phyloP scores from a whole-genome alignment of 352 stramenopile genomes.

The Phytopythium boreale region DNA sequence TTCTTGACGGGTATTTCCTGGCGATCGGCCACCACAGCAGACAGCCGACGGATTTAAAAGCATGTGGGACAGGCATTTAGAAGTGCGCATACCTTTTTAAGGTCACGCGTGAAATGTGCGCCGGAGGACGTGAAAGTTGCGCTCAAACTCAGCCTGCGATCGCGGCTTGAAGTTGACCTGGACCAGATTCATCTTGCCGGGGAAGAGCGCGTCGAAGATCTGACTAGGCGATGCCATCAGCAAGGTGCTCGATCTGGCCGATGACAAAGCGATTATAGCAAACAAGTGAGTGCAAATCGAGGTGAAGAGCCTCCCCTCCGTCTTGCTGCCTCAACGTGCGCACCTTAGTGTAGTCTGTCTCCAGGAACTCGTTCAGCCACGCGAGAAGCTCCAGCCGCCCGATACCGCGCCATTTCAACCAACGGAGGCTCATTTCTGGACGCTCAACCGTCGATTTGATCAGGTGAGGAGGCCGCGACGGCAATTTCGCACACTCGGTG shows the following conservation, averaged over 20 bases:
- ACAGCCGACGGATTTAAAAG: too few relatives aligned
- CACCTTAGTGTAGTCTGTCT: slow-evolving; percentile 83
- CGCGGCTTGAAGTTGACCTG: slow-evolving; percentile 61
- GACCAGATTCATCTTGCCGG: slow-evolving; percentile 56
- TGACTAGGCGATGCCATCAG: slow-evolving; percentile 80
- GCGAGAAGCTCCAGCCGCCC: slow-evolving; percentile 71
- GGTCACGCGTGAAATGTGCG: slow-evolving; percentile 56
- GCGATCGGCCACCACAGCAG: neutral
- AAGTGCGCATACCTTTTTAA: slow-evolving; percentile 44
- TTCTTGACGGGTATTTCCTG: slow-evolving; percentile 71
- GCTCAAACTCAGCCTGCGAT: slow-evolving; percentile 50
- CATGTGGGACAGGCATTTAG: neutral
- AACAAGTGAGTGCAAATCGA: neutral
- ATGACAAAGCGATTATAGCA: neutral
- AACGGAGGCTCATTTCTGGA: slow-evolving; percentile 59
- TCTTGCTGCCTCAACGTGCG: neutral
- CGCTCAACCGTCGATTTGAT: neutral
- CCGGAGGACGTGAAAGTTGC: slow-evolving; percentile 58
- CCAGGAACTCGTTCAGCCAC: slow-evolving; percentile 79
- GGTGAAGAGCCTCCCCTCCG: neutral
- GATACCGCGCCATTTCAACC: slow-evolving; percentile 73
- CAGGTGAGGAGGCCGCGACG: neutral
- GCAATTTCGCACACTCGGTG: too few relatives aligned
- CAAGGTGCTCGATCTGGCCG: slow-evolving; percentile 64
- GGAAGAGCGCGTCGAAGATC: slow-evolving; percentile 66